Percentiles rank a stretch among this genome's conserved stretches.
Evolutionary conservation across 75 land plant species (phyloP).

Genomic region (Isoetes taiwanensis): DNA sequence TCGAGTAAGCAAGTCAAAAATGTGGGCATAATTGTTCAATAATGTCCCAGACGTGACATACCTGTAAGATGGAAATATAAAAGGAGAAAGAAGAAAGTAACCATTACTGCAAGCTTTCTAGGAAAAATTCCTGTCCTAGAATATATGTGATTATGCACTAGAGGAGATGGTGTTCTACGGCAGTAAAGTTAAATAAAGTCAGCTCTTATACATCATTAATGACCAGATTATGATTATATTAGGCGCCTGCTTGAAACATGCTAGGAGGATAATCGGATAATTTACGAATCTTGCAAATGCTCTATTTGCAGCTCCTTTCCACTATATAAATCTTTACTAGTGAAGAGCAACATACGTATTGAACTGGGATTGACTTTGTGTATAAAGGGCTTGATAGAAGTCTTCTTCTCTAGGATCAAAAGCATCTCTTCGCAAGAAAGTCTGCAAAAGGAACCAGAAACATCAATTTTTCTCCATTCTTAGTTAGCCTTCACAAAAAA

Average conservation of each 20-base stretch:
- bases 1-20: slow-evolving; percentile 88
- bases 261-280: too few relatives aligned
- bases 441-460: slow-evolving; percentile 19
- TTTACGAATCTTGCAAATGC: too few relatives aligned
- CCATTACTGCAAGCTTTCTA: too few relatives aligned
- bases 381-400: slow-evolving; percentile 74
- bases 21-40: slow-evolving; percentile 88
- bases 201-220: neutral
- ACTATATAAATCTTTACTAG: too few relatives aligned
- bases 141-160: too few relatives aligned
- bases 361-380: slow-evolving; percentile 65
- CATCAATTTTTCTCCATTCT: neutral
- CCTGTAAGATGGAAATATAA: slow-evolving; percentile 28
- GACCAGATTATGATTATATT: too few relatives aligned
- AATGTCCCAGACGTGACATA: slow-evolving; percentile 63
- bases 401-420: slow-evolving; percentile 65
- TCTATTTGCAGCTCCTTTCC: too few relatives aligned
- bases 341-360: slow-evolving; percentile 45
- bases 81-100: neutral
- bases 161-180: too few relatives aligned
- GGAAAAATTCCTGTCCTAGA: too few relatives aligned
- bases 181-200: too few relatives aligned
- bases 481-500: neutral
- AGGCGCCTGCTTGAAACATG: too few relatives aligned
- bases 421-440: slow-evolving; percentile 44